Evolutionary conservation across 1,284 basidiomycete genomes (phyloP).

Genomic region (Tetrapyrgos nigripes): DNA sequence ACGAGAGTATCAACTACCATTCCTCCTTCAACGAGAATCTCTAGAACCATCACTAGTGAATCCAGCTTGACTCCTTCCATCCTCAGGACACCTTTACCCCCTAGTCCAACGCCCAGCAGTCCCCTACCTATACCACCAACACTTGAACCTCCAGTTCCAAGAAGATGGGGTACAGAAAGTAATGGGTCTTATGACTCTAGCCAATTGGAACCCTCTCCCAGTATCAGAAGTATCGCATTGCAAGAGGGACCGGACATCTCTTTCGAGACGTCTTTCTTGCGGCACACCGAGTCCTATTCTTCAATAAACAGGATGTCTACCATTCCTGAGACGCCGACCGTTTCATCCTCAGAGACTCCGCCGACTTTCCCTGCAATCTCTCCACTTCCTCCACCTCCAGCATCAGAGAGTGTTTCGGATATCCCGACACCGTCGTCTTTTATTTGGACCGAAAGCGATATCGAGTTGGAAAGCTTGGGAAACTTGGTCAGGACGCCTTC

Average conservation of each 20-base stretch:
- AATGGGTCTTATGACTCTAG: slow-evolving; percentile 76
- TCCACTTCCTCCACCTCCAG: slow-evolving; percentile 42
- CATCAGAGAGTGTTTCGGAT: slow-evolving; percentile 40
- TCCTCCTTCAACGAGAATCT: slow-evolving; percentile 6
- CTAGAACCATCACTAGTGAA: slow-evolving; percentile 9
- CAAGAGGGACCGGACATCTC: slow-evolving; percentile 65
- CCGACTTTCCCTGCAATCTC: slow-evolving; percentile 40
- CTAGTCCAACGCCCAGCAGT: slow-evolving; percentile 7
- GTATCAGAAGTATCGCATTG: slow-evolving; percentile 60
- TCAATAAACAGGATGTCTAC: slow-evolving; percentile 48
- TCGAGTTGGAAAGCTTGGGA: slow-evolving; percentile 16
- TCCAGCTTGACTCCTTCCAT: slow-evolving; percentile 9
- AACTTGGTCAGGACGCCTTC: slow-evolving; percentile 37
- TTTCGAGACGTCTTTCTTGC: slow-evolving; percentile 63
- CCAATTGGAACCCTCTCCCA: slow-evolving; percentile 69
- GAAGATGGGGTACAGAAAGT: slow-evolving; percentile 63
- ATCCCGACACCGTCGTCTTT: slow-evolving; percentile 39
- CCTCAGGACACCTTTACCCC: slow-evolving; percentile 1
- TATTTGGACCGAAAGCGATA: slow-evolving; percentile 21
- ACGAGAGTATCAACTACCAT: slow-evolving; percentile 3
- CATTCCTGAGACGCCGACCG: slow-evolving; percentile 45
- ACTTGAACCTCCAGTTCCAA: slow-evolving; percentile 36
- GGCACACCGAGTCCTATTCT: slow-evolving; percentile 54
- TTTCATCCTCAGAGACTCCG: slow-evolving; percentile 32
- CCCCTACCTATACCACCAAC: slow-evolving; percentile 33